Evolutionary conservation across 192 early-diverging fungal species (phyloP), one percentile per base, ranked within the genome.

Genomic region (Mortierella antarctica): DNA sequence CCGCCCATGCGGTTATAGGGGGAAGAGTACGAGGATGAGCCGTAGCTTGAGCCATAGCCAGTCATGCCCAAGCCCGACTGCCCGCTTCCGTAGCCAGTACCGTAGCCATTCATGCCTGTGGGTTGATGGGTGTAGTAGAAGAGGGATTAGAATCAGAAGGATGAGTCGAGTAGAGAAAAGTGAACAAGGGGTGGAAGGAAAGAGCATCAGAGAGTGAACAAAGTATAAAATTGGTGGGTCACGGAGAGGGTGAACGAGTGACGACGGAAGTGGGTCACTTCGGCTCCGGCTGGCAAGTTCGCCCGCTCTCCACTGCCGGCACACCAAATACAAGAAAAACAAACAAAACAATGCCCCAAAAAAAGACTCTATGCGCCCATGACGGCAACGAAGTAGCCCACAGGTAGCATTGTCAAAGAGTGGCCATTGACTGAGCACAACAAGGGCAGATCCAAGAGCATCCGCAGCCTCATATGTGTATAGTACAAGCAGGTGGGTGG

Each of bases 11-110:
- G 61, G 70, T 58, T 80, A 49, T 80, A 80, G 64, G 77, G 77
- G 44, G 83, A 83, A 7, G 86, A 85, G 41, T 81, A 83, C 31
- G 31, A 31, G 17, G 68, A 67, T 17, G 84, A 71, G 13, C 89
- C 87, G 55, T 87, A 88, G 23, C 84, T 80, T 23, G 83, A 64
- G 44, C 82, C 82, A 57, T 85, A 84, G 39, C 74, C 75, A 8
- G 84, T 80, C 64, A 67, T 71, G 14, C 82, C 83, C 40, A 83
- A 85, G 39, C 78, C 85, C 31, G 71, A 60, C 18, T 79, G 50
- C 23, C 77, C 31, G 31, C 31, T 31, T 31, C 31, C 80, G 57
- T 82, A 77, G 20, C 69, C 70, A 39, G 62, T 64, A 42, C 84
- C 86, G 62, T 86, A 88, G 6, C 82, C 86, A 41, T 69, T 67